Base-by-base conservation (phyloP, 1,284 basidiomycete species). In the Cryptococcus maquisensis region DNA sequence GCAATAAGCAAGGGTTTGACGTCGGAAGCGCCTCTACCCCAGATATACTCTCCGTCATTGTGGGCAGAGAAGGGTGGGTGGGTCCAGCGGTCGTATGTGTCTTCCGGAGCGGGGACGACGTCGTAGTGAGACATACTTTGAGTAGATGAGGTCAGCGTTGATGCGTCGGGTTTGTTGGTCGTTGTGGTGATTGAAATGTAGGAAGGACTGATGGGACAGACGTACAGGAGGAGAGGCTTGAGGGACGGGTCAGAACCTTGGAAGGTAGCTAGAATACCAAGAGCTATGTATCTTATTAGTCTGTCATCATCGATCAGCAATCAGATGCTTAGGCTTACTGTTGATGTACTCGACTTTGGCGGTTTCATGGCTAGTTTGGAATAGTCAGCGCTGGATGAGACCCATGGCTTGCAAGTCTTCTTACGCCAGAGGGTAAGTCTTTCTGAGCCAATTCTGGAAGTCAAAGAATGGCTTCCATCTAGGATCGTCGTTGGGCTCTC, bases 241-340 rank as follows among this genome's bases (percentile, higher is more conserved):
- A 81, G 71, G n/a, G 60, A 57, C 6, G 65, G 55, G 50, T 81
- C 76, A 4, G 71, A 68, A 3, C 80, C 80, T 38, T 75, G 50
- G 57, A 79, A 75, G 0, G 78, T 80, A 50, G 76, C 77, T 6
- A 80, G 51, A 26, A 80, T 74, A 28, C 78, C 79, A 28, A 79
- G 71, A 1, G 70, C 68, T 71, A 43, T 16, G 13, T n/a, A 40
- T 9, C 28, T 32, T 6, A 12, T 42, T 42, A 23, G 38, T 42
- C 28, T 41, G 35, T 9, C 15, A 26, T 5, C 18, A 24, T 24
- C n/a, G 16, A 44, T 15, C 16, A 24, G 24, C 32, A 13, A 16
- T 23, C 20, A 10, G 7, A 23, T 32, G 23, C 23, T 13, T 13
- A 18, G 6, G 59, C 68, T 44, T 45, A 71, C 69, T 67, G 61